phyloP scores from a whole-genome alignment of 1,284 basidiomycete species.

The Ustilago cynodontis region DNA sequence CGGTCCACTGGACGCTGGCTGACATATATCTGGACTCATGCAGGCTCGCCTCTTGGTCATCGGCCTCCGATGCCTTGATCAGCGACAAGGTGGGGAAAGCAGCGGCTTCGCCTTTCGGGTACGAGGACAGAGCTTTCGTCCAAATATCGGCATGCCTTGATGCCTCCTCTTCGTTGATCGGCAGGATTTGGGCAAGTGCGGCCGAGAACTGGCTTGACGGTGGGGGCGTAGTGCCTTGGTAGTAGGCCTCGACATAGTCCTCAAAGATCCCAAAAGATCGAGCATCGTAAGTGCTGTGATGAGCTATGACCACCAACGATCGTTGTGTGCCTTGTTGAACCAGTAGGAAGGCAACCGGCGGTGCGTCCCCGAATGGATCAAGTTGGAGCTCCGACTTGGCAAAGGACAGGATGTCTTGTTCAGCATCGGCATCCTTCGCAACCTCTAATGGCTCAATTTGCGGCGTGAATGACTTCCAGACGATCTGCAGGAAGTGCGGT shows the following conservation, averaged over 20 bases:
- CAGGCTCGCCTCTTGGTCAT: slow-evolving; percentile 16
- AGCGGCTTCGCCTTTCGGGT: slow-evolving; percentile 31
- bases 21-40: slow-evolving; percentile 31
- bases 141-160: slow-evolving; percentile 27
- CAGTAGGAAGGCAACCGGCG: slow-evolving; percentile 43
- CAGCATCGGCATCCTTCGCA: slow-evolving; percentile 13
- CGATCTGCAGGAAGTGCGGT: slow-evolving; percentile 48
- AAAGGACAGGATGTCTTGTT: slow-evolving; percentile 12
- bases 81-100: slow-evolving; percentile 44
- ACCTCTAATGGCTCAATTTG: slow-evolving; percentile 21
- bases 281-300: slow-evolving; percentile 65
- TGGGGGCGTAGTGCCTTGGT: slow-evolving; percentile 20
- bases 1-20: slow-evolving; percentile 34
- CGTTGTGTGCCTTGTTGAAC: slow-evolving; percentile 26
- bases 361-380: slow-evolving; percentile 26
- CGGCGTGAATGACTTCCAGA: slow-evolving; percentile 32
- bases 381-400: slow-evolving; percentile 13
- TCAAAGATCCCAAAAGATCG: slow-evolving; percentile 55
- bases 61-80: slow-evolving; percentile 5
- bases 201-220: slow-evolving; percentile 31
- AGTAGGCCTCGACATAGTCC: slow-evolving; percentile 46
- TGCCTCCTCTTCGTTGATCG: slow-evolving; percentile 39
- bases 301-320: slow-evolving; percentile 45
- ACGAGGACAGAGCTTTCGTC: slow-evolving; percentile 35
- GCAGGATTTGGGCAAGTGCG: slow-evolving; percentile 55